phyloP scores from a whole-genome alignment of 441 rosid genomes.

The Cnidoscolus chayamansa region DNA sequence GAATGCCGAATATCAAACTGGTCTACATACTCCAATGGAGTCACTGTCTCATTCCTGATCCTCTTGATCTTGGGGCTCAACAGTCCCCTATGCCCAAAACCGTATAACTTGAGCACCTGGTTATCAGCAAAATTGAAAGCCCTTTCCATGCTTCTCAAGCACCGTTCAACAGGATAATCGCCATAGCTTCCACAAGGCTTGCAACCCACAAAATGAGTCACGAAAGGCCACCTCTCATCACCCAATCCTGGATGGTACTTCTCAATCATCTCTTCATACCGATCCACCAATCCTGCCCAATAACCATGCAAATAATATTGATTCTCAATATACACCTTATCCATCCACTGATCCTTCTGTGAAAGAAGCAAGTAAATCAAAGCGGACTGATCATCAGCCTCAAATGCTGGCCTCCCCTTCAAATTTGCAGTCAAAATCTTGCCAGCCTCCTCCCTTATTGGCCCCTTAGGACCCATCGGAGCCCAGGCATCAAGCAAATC shows the following conservation, averaged over 20 bases:
- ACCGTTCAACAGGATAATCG: slow-evolving; percentile 88
- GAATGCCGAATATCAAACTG: slow-evolving; percentile 78
- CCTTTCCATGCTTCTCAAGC: slow-evolving; percentile 91
- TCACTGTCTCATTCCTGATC: slow-evolving; percentile 74
- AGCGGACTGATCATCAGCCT: slow-evolving; percentile 98
- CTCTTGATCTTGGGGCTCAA: slow-evolving; percentile 88
- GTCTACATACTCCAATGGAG: slow-evolving; percentile 77
- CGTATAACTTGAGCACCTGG: slow-evolving; percentile 87
- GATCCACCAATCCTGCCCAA: slow-evolving; percentile 94
- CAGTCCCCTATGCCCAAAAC: slow-evolving; percentile 82
- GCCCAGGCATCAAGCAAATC: slow-evolving; percentile 97
- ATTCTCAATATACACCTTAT: slow-evolving; percentile 86
- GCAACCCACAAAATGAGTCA: slow-evolving; percentile 97
- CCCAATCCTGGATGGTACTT: slow-evolving; percentile 95
- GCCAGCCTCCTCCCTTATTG: slow-evolving; percentile 79
- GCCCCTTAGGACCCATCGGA: slow-evolving; percentile 90
- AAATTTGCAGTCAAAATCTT: slow-evolving; percentile 76
- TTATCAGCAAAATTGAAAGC: slow-evolving; percentile 96
- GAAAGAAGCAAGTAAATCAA: slow-evolving; percentile 80
- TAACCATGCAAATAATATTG: slow-evolving; percentile 94
- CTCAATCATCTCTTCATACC: slow-evolving; percentile 93
- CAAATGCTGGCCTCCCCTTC: slow-evolving; percentile 90
- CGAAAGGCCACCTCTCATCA: slow-evolving; percentile 98
- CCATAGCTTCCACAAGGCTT: slow-evolving; percentile 98
- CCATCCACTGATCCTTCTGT: slow-evolving; percentile 81